Evolutionary conservation across 2,329 filamentous ascomycete genomes (phyloP).

Genomic region (Capronia coronata): DNA sequence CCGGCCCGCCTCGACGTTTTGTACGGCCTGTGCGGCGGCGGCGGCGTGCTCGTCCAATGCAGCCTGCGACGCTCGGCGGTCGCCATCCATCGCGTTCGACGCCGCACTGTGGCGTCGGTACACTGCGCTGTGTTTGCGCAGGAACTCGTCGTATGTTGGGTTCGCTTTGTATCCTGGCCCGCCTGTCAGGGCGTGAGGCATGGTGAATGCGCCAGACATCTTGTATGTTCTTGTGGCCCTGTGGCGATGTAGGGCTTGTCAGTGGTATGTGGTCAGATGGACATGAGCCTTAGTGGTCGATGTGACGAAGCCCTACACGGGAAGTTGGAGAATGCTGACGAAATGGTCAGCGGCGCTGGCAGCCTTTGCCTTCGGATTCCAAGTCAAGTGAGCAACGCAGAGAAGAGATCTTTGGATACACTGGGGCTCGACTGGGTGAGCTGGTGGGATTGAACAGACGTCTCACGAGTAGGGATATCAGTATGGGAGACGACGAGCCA

Average conservation of each 20-base stretch:
- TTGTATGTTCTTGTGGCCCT: too few relatives aligned
- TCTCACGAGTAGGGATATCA: too few relatives aligned
- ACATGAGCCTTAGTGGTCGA: too few relatives aligned
- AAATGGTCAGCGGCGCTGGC: too few relatives aligned
- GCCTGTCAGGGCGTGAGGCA: conserved; percentile 27
- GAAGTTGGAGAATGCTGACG: too few relatives aligned
- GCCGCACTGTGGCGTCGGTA: conserved; percentile 28
- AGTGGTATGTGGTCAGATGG: too few relatives aligned
- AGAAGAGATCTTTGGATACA: not conserved
- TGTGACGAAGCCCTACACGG: too few relatives aligned
- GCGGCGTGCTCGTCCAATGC: conserved; percentile 17
- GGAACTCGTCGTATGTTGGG: conserved; percentile 26
- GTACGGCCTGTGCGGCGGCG: conserved; percentile 20
- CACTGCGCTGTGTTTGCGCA: conserved; percentile 26
- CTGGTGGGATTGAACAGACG: not conserved
- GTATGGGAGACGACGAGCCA: too few relatives aligned
- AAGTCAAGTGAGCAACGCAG: not conserved
- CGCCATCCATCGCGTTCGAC: conserved; percentile 23
- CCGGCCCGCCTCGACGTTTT: conserved; percentile 13
- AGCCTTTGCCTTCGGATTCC: too few relatives aligned
- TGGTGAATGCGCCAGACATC: conserved; percentile 28
- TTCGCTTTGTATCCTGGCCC: conserved; percentile 29
- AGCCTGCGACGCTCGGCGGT: conserved; percentile 25
- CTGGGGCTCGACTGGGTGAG: not conserved
- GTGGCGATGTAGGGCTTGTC: too few relatives aligned